Evolutionary conservation across 805 yeast genomes (phyloP), one percentile per base, ranked within the genome.

Genomic region (Lipomyces yamadae): DNA sequence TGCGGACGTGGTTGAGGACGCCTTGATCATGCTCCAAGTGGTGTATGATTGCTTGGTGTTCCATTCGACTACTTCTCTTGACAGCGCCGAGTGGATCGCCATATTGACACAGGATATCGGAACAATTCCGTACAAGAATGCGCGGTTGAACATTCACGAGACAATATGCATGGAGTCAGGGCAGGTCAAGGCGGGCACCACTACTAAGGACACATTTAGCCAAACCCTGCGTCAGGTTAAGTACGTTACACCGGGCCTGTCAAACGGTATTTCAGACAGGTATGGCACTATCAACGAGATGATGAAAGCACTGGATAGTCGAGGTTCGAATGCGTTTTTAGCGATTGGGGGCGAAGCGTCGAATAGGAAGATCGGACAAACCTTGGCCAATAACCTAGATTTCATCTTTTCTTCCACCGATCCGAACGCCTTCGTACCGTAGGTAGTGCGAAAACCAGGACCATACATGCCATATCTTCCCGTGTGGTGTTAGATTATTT

Each of bases 31-130:
- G 45, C 54, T 66, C 10, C 72, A 69, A n/a, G 55, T 70, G 18
- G 30, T n/a, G 15, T 56, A 66, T 33, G 45, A 61, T 32, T 62
- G 69, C 37, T 56, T 63, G 10, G 60, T 69, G 5, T 39, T 66
- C 60, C 67, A 66, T 13, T 53, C 72, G 18, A 52, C 62, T 15
- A 60, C 54, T 13, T 24, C 67, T 2, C 18, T 30, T 2, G 72
- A 70, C 56, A 66, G 65, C 13, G 72, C 70, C 33, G 58, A 64
- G n/a, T 70, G 72, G 72, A 63, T 70, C 24, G 56, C 70, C 30
- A 53, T 60, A 32, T 15, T 70, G 56, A 70, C 72, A 3, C 68
- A 64, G 45, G 72, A 69, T 37, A 63, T 70, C 50, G 65, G 70
- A 30, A 60, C 61, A 6, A 65, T 64, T 45, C 72, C 72, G 29